Evolutionary conservation across 176 grass and related monocot genomes (phyloP).

Genomic region (Tuctoria greenei): DNA sequence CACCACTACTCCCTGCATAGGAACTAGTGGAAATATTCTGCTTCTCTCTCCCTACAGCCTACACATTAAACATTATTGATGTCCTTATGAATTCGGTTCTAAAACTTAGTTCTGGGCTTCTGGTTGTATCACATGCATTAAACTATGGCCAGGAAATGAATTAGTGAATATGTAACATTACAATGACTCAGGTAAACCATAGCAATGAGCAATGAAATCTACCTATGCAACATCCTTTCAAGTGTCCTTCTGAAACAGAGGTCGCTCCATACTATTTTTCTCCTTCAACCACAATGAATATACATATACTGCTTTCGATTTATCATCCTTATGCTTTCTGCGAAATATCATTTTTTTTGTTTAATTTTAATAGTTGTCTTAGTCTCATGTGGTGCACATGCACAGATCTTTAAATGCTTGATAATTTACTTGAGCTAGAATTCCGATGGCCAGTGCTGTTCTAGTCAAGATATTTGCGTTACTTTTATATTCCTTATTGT

Average conservation of each 20-base stretch:
- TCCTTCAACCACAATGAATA: not conserved
- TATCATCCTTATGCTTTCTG: not conserved
- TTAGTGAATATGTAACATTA: not conserved
- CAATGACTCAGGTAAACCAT: not conserved
- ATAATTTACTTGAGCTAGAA: slow-evolving; percentile 14
- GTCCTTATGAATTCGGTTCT: not conserved
- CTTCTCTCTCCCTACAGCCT: not conserved
- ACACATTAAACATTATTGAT: not conserved
- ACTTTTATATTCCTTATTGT: slow-evolving; percentile 19
- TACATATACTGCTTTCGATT: not conserved
- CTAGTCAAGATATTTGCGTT: not conserved
- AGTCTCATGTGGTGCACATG: not conserved
- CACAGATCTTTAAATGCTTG: not conserved
- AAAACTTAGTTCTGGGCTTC: not conserved
- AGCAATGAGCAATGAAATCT: not conserved
- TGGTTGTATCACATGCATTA: not conserved
- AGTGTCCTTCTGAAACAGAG: slow-evolving; percentile 6
- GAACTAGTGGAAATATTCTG: not conserved
- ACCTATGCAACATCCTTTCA: not conserved
- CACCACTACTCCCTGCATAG: slow-evolving; percentile 4
- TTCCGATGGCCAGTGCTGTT: not conserved
- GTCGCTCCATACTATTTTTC: slow-evolving; percentile 1
- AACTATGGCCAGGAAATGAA: not conserved
- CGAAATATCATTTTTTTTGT: not conserved
- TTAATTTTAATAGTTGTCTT: slow-evolving; percentile 7